Base-by-base conservation (phyloP, 1,284 basidiomycete species). In the Trichosporon sp. region DNA sequence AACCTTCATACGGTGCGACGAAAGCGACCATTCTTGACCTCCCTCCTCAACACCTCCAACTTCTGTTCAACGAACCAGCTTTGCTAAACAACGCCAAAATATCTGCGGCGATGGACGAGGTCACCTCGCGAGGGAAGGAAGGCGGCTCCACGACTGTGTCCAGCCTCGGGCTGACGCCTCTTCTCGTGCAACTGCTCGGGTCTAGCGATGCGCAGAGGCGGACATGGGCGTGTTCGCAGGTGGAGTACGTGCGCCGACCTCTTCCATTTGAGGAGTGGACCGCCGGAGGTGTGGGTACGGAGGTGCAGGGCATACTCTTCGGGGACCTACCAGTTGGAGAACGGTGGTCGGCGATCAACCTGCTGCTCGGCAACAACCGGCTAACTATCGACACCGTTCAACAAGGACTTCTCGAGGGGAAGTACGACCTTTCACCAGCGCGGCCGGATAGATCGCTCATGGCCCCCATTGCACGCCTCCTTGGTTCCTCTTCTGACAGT, bases 21-120 rank as follows among this genome's bases (percentile, higher is more conserved):
- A 63, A 65, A 7, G 81, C 59, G 59, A 63, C 71, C 2, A 37
- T 83, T 4, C 73, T 78, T 32, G 64, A 74, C 32, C 74, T 87
- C 2, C 85, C 88, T 8, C 80, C 87, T 8, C 86, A 88, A 0
- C 76, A 89, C 65, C 75, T 89, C 3, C 93, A 91, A 79, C 90
- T 91, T 65, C 86, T 90, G 68, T 81, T 93, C 68, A 89, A 87
- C 37, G 91, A 91, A 83, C 85, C 90, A 72, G 84, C 84, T 26
- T 82, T 93, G 61, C 85, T 93, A 56, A 85, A 83, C 51, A 86
- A 91, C 75, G 69, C 84, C 1, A 82, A 84, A 31, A 84, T 93
- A 59, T 79, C 88, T 51, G 46, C 43, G 4, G 61, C 78, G 0
- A 43, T 80, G 31, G 78, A 80, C 54, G 32, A 66, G 21, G 77